These are phyloP conservation scores for Pisolithus tinctorius DNA, from an alignment of 768 basidiomycete species.

Conservation along the genomic window DNA sequence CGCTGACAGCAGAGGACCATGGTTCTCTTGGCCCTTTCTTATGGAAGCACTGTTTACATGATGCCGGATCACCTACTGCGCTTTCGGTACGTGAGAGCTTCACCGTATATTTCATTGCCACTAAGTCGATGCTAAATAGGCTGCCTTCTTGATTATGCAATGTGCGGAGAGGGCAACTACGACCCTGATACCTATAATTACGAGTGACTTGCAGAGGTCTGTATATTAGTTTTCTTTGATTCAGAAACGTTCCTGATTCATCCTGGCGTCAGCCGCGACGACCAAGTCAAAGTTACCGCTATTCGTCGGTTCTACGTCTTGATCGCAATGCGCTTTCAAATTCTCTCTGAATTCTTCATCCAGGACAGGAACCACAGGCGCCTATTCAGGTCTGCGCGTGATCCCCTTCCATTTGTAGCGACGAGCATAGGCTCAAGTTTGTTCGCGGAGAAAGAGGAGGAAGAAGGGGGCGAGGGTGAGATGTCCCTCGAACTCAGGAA, in stretches of 20 bases:
- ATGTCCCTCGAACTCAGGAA: constrained; percentile 61
- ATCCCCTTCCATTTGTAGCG: constrained; percentile 64
- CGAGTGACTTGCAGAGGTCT: constrained; percentile 48
- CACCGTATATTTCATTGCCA: background rate
- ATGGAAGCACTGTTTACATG: constrained; percentile 49
- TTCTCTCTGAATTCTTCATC: constrained; percentile 55
- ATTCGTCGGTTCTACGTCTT: constrained; percentile 50
- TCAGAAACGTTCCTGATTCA: background rate
- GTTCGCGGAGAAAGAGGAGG: constrained; percentile 52
- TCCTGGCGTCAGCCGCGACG: constrained; percentile 3
- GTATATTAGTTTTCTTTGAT: constrained; percentile 19
- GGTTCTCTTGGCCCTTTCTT: constrained; percentile 45
- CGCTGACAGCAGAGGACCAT: constrained; percentile 46
- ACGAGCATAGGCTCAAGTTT: constrained; percentile 65
- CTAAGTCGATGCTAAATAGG: constrained; percentile 25
- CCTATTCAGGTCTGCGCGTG: constrained; percentile 67
- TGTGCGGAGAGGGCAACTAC: constrained; percentile 56
- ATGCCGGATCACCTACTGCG: constrained; percentile 34
- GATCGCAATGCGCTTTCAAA: constrained; percentile 63
- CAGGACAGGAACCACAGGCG: constrained; percentile 52
- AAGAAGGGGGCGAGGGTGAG: constrained; percentile 41
- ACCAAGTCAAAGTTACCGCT: constrained; percentile 38
- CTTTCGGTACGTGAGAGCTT: constrained; percentile 39
- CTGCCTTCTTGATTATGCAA: constrained; percentile 66
- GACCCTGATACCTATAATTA: constrained; percentile 44